Evolutionary conservation across 306 rosid genomes (phyloP).

Genomic region (Acacia confusa): DNA sequence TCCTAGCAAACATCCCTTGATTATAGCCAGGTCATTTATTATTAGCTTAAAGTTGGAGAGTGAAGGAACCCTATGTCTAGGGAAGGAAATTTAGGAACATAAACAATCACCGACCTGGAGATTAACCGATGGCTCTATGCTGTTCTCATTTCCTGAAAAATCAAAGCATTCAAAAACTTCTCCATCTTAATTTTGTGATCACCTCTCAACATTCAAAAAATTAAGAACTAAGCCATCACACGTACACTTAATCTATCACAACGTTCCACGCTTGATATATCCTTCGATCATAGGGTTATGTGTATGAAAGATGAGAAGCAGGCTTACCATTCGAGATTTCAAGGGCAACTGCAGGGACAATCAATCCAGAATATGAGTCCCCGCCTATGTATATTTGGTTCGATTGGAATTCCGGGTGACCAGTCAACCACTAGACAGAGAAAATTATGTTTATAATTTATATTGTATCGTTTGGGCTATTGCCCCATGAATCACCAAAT

Average conservation of each 20-base stretch:
- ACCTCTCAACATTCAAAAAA: background rate
- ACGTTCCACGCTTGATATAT: no score
- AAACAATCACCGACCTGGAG: slow-evolving; percentile 29
- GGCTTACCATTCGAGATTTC: slow-evolving; percentile 41
- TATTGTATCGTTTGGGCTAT: no score
- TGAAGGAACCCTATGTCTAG: background rate
- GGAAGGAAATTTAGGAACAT: background rate
- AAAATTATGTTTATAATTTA: no score
- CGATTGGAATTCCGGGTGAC: slow-evolving; percentile 43
- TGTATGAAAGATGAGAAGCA: background rate
- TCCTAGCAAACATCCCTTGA: slow-evolving; percentile 50
- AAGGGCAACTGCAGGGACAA: slow-evolving; percentile 36
- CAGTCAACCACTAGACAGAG: slow-evolving; percentile 40
- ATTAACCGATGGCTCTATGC: slow-evolving; percentile 34
- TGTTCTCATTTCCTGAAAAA: slow-evolving; percentile 40
- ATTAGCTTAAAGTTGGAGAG: background rate
- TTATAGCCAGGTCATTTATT: background rate
- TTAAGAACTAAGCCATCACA: background rate
- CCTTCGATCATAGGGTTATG: no score
- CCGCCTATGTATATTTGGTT: slow-evolving; percentile 46
- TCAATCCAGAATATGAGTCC: slow-evolving; percentile 51
- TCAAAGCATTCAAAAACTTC: background rate
- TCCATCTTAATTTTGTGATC: background rate
- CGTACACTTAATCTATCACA: background rate
- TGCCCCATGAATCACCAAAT: no score